Percentiles rank a stretch among this genome's conserved stretches.
These are phyloP conservation scores for Arctostaphylos glauca DNA, from an alignment of 148 eudicot genomes.

Conservation along the genomic window DNA sequence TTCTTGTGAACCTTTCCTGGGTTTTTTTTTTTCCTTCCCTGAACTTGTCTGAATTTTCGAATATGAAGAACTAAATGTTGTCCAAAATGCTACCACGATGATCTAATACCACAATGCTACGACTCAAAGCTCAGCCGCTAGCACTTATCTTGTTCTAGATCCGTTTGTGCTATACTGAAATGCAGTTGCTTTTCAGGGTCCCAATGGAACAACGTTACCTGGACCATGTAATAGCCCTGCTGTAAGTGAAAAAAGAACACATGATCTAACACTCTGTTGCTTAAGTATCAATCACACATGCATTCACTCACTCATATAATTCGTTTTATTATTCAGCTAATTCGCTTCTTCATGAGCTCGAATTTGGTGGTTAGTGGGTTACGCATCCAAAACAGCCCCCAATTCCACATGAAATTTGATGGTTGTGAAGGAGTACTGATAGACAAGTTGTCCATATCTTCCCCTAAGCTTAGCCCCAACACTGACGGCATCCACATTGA, in stretches of 20 bases:
- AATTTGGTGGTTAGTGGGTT: conserved; percentile 57
- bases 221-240: conserved; percentile 97
- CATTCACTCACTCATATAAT: background rate
- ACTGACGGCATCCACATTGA: conserved; percentile 92
- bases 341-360: conserved; percentile 84
- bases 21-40: no score
- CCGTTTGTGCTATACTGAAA: background rate
- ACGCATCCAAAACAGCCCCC: conserved; percentile 80
- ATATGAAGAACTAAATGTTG: no score
- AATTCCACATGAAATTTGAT: conserved; percentile 91
- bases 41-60: no score
- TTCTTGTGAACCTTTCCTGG: no score
- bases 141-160: background rate
- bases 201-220: conserved; percentile 83
- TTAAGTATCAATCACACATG: no score
- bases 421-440: conserved; percentile 88
- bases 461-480: conserved; percentile 86
- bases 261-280: background rate
- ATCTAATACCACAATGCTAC: no score
- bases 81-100: no score
- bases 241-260: conserved; percentile 40
- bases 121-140: background rate
- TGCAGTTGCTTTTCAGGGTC: conserved; percentile 58
- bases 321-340: conserved; percentile 43
- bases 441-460: conserved; percentile 70